These are phyloP conservation scores for Chernovozyma sophiae-reginae DNA, from an alignment of 1,139 yeast genomes.

Conservation along the genomic window DNA sequence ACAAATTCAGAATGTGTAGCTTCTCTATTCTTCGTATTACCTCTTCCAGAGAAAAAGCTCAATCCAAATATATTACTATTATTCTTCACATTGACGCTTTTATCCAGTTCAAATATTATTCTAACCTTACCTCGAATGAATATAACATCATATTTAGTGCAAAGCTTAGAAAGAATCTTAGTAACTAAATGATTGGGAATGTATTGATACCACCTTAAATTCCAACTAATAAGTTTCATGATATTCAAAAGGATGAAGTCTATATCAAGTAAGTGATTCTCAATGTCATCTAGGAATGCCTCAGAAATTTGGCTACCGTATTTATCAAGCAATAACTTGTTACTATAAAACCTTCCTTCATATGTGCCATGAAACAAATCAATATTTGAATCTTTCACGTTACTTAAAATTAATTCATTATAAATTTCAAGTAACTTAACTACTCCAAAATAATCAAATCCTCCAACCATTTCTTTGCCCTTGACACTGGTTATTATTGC, in stretches of 20 bases:
- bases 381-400: conserved; percentile 25
- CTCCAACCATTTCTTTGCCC: conserved; percentile 30
- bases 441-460: conserved; percentile 38
- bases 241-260: conserved; percentile 34
- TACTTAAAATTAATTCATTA: conserved; percentile 39
- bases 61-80: conserved; percentile 12
- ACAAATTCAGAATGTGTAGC: conserved; percentile 21
- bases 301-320: conserved; percentile 19
- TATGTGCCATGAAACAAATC: conserved; percentile 30
- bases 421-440: conserved; percentile 36
- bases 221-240: conserved; percentile 36
- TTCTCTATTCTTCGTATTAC: conserved; percentile 9
- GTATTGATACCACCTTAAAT: conserved; percentile 41
- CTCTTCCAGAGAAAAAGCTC: conserved; percentile 12
- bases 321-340: conserved; percentile 31
- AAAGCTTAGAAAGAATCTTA: conserved; percentile 26
- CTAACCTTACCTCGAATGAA: conserved; percentile 28
- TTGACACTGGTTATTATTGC: conserved; percentile 38
- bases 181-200: conserved; percentile 29
- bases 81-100: conserved; percentile 21
- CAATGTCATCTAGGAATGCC: conserved; percentile 23
- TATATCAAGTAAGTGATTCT: conserved; percentile 26
- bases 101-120: conserved; percentile 34
- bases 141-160: conserved; percentile 28
- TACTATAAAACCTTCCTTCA: conserved; percentile 24